Percentiles rank a stretch among this genome's conserved stretches.
Conservation (phyloP, 306 rosid species). For the Vigna radiata region DNA sequence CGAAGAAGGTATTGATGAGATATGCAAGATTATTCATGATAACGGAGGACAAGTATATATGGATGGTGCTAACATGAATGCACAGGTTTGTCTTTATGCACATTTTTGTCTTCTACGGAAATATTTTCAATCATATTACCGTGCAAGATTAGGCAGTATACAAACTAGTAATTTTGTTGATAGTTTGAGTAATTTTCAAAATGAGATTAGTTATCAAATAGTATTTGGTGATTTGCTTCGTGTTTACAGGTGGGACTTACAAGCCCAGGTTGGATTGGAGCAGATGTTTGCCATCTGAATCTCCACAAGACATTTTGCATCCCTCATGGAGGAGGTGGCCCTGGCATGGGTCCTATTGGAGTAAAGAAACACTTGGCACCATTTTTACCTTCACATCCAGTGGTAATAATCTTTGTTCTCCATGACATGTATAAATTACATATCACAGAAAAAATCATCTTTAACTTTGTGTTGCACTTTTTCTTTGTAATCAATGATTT, state of each 20-base stretch:
- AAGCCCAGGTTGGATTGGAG: conserved; percentile 98
- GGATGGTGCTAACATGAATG: conserved; percentile 99
- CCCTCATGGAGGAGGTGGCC: conserved; percentile 99
- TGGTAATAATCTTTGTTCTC: conserved; percentile 59
- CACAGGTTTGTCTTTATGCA: conserved; percentile 68
- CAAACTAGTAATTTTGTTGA: conserved; percentile 13
- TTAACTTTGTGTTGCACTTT: neutral
- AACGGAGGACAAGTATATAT: conserved; percentile 99
- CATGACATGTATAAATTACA: conserved; percentile 11
- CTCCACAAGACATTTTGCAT: conserved; percentile 99
- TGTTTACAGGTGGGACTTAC: conserved; percentile 88
- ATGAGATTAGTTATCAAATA: conserved; percentile 18
- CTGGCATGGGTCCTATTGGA: conserved; percentile 99
- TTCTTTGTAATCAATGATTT: conserved; percentile 10
- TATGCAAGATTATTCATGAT: conserved; percentile 95
- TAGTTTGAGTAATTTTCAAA: conserved; percentile 10
- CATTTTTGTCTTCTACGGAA: conserved; percentile 19
- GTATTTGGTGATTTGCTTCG: conserved; percentile 16
- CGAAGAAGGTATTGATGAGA: conserved; percentile 98
- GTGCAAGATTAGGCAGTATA: neutral
- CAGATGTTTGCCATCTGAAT: conserved; percentile 99
- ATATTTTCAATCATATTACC: neutral
- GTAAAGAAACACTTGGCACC: conserved; percentile 99
- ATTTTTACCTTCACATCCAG: conserved; percentile 98
- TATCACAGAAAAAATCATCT: neutral